These are phyloP conservation scores for Alternaria ethzedia DNA, from an alignment of 2,329 filamentous ascomycete genomes.

Conservation along the genomic window DNA sequence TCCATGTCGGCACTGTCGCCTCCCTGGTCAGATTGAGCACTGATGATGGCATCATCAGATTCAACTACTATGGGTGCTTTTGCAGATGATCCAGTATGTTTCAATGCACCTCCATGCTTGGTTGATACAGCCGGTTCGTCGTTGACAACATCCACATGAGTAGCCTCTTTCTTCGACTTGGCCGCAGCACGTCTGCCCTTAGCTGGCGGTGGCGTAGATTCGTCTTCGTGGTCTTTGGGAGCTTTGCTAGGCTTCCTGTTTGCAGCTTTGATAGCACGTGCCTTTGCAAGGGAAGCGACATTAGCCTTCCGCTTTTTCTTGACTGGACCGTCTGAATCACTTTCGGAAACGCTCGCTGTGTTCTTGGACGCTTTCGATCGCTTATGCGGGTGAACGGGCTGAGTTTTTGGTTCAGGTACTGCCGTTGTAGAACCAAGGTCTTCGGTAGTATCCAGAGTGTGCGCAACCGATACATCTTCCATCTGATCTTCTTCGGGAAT, in stretches of 20 bases:
- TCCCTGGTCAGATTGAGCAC: not conserved
- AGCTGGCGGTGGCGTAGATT: not conserved
- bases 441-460: not conserved
- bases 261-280: not conserved
- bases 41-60: not conserved
- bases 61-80: not conserved
- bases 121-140: not conserved
- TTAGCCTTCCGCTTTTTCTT: conserved; percentile 12
- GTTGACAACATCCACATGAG: not conserved
- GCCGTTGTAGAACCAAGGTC: not conserved
- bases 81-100: not conserved
- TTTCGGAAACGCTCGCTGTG: conserved; percentile 3
- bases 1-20: not conserved
- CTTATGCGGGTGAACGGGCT: not conserved
- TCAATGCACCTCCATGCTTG: not conserved
- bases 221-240: not conserved
- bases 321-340: not conserved
- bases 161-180: not conserved
- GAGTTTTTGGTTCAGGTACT: not conserved
- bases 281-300: not conserved
- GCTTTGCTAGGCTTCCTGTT: not conserved
- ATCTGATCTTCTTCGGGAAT: not conserved
- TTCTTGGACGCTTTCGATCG: not conserved
- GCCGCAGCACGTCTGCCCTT: not conserved
- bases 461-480: not conserved